Evolutionary conservation across 495 filamentous ascomycete species (phyloP).

Genomic region (Xylaria bambusicola): DNA sequence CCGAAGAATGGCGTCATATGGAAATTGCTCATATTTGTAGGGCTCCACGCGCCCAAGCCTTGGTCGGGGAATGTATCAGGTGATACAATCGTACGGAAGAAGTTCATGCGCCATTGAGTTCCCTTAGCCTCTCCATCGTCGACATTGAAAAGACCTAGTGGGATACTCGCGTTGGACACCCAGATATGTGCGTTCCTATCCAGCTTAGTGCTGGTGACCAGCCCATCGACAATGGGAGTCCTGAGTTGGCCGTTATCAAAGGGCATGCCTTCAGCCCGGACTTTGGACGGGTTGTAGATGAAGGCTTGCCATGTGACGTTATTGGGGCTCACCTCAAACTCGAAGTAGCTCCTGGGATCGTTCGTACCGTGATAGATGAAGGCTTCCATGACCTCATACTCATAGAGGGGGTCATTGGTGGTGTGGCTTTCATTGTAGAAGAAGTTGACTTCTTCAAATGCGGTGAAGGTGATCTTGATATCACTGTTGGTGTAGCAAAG

Average conservation of each 20-base stretch:
- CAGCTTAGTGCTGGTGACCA: slow-evolving; percentile 30
- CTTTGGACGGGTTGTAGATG: slow-evolving; percentile 39
- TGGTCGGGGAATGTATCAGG: slow-evolving; percentile 36
- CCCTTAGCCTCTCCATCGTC: slow-evolving; percentile 33
- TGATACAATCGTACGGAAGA: slow-evolving; percentile 35
- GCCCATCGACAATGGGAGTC: slow-evolving; percentile 30
- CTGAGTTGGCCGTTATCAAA: slow-evolving; percentile 28
- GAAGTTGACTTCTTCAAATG: slow-evolving; percentile 34
- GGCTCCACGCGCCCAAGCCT: slow-evolving; percentile 33
- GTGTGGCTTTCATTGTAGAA: slow-evolving; percentile 34
- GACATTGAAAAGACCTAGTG: slow-evolving; percentile 38
- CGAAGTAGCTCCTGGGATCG: slow-evolving; percentile 36
- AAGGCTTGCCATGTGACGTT: slow-evolving; percentile 41
- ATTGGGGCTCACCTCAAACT: slow-evolving; percentile 40
- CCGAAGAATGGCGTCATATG: slow-evolving; percentile 39
- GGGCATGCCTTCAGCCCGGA: slow-evolving; percentile 27
- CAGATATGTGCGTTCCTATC: slow-evolving; percentile 30
- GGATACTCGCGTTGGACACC: slow-evolving; percentile 28
- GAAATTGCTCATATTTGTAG: slow-evolving; percentile 34
- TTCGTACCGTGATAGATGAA: slow-evolving; percentile 37
- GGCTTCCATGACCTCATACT: slow-evolving; percentile 40
- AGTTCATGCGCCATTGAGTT: slow-evolving; percentile 39
- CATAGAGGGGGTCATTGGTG: slow-evolving; percentile 36
- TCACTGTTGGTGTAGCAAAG: slow-evolving; percentile 35
- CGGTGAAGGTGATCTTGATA: slow-evolving; percentile 34